Base-by-base conservation (phyloP, 2,329 filamentous ascomycete genomes). In the Ascomycota sp. region DNA sequence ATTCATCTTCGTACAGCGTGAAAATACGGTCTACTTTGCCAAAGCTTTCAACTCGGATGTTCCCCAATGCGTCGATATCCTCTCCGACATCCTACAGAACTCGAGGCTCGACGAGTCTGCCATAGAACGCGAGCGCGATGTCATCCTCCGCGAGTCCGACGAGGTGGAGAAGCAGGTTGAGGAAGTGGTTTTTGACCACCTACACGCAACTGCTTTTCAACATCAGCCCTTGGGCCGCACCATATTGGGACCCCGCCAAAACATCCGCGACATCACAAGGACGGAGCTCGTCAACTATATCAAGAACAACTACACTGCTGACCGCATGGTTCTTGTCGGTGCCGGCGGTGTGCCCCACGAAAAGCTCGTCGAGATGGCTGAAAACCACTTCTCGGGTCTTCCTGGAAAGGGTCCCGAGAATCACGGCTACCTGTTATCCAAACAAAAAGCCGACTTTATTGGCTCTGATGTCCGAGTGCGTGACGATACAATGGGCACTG, bases 141-240 rank as follows among this genome's bases (percentile, higher is more conserved):
- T 98, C 53, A 98, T 98, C 55, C 74, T 98, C 50, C 78, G 89
- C 52, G 89, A 98, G 63, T 89, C 92, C 50, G 89, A 98, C 64
- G 89, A 98, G 68, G 91, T 98, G 45, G 89, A 98, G 72, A 98
- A 98, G 73, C 86, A 95, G 66, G 67, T 95, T 38, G 91, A 98
- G 66, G 89, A 98, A 64, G 89, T 98, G 45, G 91, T 98, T 39
- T 98, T 98, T 52, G 89, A 98, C 64, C 89, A 98, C 62, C 69
- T 98, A 38, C 89, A 98, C 62, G 86, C 89, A 51, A 98, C 89
- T 47, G 91, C 89, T 50, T 98, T 81, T 74, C 84, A 93, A 66
- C 69, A 76, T 55, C 89, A 98, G 66, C 78, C 89, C 41, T 74
- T 98, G 39, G 89, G 89, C 58, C 84, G 89, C 56, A 98, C 89